These are phyloP conservation scores for Francoa sonchifolia DNA, from an alignment of 441 rosid genomes.

Conservation along the genomic window DNA sequence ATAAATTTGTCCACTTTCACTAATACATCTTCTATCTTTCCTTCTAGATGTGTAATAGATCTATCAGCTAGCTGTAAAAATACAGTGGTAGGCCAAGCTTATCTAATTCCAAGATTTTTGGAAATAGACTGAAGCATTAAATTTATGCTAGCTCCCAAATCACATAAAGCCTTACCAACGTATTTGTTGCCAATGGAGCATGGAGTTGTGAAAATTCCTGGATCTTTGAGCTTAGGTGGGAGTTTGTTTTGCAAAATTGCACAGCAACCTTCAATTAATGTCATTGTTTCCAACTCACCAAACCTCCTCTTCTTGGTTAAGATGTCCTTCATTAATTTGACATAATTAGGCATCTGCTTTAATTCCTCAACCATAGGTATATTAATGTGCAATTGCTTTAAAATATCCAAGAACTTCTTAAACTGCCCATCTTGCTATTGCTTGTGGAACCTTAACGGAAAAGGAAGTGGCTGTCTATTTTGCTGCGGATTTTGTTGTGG, in stretches of 20 bases:
- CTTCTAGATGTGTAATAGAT: not conserved
- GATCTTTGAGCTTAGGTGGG: not conserved
- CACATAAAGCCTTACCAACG: not conserved
- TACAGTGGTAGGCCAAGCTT: not conserved
- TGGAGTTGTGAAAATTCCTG: not conserved
- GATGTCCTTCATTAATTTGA: not conserved
- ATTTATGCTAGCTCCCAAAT: not conserved
- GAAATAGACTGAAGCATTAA: not conserved
- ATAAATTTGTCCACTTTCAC: not conserved
- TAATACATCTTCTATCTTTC: not conserved
- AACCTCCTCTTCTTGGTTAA: not conserved
- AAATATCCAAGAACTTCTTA: not conserved
- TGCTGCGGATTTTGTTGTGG: too few species aligned
- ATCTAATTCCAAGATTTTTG: not conserved
- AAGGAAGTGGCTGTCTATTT: not conserved
- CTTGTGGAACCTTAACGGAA: not conserved
- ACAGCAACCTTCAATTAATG: not conserved
- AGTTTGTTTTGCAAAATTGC: not conserved
- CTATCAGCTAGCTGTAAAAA: not conserved
- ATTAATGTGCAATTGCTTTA: not conserved
- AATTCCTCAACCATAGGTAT: not conserved
- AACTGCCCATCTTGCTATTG: not conserved
- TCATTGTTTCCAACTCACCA: not conserved
- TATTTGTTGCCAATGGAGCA: not conserved
- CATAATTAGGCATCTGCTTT: not conserved